A percentile compares a stretch with the other conserved stretches of the same genome.
Conservation (phyloP, 1,284 basidiomycete genomes). For the Butyriboletus regius region DNA sequence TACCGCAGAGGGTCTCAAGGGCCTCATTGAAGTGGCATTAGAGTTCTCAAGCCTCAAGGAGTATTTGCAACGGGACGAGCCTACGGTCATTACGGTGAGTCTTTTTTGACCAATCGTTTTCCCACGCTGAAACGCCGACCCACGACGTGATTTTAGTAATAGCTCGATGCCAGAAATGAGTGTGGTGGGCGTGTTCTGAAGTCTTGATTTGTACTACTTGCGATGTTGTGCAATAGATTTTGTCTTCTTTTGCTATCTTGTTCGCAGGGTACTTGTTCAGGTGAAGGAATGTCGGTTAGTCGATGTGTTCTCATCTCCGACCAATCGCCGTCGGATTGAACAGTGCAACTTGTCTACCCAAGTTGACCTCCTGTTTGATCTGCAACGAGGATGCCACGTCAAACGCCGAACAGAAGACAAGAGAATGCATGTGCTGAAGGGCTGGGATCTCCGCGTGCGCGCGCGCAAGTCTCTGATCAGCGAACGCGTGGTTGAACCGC, state of each 20-base stretch:
- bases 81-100: conserved; percentile 90
- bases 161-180: background rate
- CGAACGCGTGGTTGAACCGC: background rate
- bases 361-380: background rate
- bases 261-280: background rate
- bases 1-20: conserved; percentile 85
- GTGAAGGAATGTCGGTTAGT: background rate
- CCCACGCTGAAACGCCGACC: conserved; percentile 3
- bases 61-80: conserved; percentile 79
- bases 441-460: background rate
- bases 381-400: background rate
- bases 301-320: conserved; percentile 6
- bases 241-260: background rate
- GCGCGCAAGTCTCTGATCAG: background rate
- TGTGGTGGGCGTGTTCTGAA: background rate
- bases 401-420: background rate
- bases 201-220: conserved; percentile 17
- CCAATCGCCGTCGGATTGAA: background rate
- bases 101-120: background rate
- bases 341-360: background rate
- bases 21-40: conserved; percentile 91
- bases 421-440: background rate
- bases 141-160: conserved; percentile 12
- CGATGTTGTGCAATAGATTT: conserved; percentile 9
- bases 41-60: conserved; percentile 77